phyloP scores from a whole-genome alignment of 495 filamentous ascomycete species.

The Delitschia confertaspora region DNA sequence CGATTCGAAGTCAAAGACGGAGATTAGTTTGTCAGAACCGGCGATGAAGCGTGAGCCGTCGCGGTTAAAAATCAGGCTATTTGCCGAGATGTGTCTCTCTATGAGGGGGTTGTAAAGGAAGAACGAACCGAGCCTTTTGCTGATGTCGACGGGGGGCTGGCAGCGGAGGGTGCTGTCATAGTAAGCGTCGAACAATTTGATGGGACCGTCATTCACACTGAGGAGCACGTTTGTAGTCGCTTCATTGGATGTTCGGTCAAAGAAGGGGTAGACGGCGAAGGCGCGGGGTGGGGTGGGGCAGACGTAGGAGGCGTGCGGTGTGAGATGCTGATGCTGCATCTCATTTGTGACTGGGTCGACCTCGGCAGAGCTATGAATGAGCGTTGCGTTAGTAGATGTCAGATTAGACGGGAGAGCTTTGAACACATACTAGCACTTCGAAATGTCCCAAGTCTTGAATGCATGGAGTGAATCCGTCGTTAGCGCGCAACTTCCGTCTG shows the following conservation, averaged over 20 bases:
- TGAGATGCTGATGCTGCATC: conserved; percentile 45
- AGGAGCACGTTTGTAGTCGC: conserved; percentile 60
- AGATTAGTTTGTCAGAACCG: conserved; percentile 63
- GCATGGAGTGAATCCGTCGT: conserved; percentile 62
- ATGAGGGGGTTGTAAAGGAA: conserved; percentile 63
- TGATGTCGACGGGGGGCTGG: conserved; percentile 16
- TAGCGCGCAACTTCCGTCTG: conserved; percentile 75
- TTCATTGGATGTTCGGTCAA: conserved; percentile 53
- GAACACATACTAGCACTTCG: no score
- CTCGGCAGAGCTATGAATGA: no score
- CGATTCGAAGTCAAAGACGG: conserved; percentile 67
- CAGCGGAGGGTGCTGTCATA: not conserved
- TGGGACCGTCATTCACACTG: conserved; percentile 60
- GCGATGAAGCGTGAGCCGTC: conserved; percentile 57
- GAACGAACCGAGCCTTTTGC: conserved; percentile 49
- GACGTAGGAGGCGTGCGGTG: conserved; percentile 50
- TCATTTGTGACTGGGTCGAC: conserved; percentile 56
- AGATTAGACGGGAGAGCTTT: no score
- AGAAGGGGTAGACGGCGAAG: conserved; percentile 64
- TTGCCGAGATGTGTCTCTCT: conserved; percentile 67
- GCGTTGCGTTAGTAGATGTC: no score
- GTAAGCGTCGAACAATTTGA: conserved; percentile 59
- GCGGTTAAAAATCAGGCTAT: conserved; percentile 61
- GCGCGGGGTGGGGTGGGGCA: conserved; percentile 64
- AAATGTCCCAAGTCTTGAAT: no score